A percentile compares a stretch with the other conserved stretches of the same genome.
These are phyloP conservation scores for Pachyrhizus erosus DNA, from an alignment of 306 rosid species.

Conservation along the genomic window DNA sequence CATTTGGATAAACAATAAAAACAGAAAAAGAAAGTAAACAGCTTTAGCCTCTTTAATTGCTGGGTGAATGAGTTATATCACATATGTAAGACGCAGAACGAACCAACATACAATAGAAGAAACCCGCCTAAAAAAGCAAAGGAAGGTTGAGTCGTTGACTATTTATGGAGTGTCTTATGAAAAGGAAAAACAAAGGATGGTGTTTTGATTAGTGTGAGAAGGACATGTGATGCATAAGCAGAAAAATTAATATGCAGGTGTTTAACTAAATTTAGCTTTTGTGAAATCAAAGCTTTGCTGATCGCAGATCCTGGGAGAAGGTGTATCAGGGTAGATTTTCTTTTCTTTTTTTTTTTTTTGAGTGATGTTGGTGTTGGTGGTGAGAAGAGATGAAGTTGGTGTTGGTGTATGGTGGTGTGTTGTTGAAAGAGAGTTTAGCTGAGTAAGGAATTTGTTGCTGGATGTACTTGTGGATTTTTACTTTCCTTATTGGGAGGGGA, in stretches of 20 bases:
- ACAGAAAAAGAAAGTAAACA: not conserved
- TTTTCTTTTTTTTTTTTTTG: not conserved
- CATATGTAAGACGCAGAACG: constrained; percentile 25
- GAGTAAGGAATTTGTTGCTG: not conserved
- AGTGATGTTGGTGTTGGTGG: not conserved
- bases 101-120: constrained; percentile 44
- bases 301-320: constrained; percentile 52
- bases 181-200: constrained; percentile 18
- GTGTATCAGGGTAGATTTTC: too few relatives aligned
- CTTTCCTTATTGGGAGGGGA: constrained; percentile 49
- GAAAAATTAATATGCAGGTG: constrained; percentile 39
- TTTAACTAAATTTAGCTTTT: constrained; percentile 58
- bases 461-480: constrained; percentile 39
- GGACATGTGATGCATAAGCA: constrained; percentile 20
- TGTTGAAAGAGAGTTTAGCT: not conserved
- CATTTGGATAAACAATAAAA: not conserved
- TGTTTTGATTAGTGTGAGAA: constrained; percentile 38
- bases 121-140: constrained; percentile 47
- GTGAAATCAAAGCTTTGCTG: not conserved
- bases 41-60: constrained; percentile 13
- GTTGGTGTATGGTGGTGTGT: not conserved
- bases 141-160: constrained; percentile 31
- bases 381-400: not conserved
- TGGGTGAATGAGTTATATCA: not conserved
- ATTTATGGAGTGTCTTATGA: constrained; percentile 42